These are phyloP conservation scores for Cryptococcus sp. DNA, from an alignment of 1,284 basidiomycete genomes.

Conservation along the genomic window DNA sequence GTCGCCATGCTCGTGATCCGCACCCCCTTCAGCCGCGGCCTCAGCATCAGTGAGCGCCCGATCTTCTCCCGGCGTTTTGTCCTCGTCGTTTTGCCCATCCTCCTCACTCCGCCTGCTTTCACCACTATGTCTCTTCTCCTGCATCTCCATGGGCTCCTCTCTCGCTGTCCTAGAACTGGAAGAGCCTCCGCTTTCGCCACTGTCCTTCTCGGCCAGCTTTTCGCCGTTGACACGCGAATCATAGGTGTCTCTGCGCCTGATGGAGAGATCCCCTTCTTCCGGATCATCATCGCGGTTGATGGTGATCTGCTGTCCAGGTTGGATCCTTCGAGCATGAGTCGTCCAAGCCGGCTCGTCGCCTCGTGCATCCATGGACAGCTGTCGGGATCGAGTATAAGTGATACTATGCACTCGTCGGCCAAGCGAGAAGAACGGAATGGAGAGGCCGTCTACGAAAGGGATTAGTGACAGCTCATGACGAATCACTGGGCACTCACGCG, in stretches of 20 bases:
- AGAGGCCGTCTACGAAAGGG: constrained; percentile 70
- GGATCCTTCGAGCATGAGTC: constrained; percentile 69
- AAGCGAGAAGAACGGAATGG: constrained; percentile 89
- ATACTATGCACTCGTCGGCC: constrained; percentile 85
- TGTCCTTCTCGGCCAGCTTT: constrained; percentile 26
- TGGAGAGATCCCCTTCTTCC: constrained; percentile 45
- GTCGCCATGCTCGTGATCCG: constrained; percentile 17
- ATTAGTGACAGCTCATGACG: background rate
- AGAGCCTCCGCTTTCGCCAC: constrained; percentile 25
- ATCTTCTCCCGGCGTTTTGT: constrained; percentile 12
- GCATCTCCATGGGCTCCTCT: constrained; percentile 37
- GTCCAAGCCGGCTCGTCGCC: constrained; percentile 69
- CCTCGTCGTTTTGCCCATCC: constrained; percentile 9
- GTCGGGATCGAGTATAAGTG: constrained; percentile 79
- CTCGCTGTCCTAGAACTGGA: constrained; percentile 25
- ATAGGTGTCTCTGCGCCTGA: constrained; percentile 23
- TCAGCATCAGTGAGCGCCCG: constrained; percentile 2
- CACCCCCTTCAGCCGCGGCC: constrained; percentile 23
- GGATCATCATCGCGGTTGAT: constrained; percentile 72
- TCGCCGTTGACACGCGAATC: constrained; percentile 18
- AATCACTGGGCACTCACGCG: constrained; percentile 60
- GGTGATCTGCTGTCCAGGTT: constrained; percentile 68
- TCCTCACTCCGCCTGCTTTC: constrained; percentile 43
- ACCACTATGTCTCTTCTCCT: constrained; percentile 47
- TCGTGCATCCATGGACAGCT: constrained; percentile 60